Base-by-base conservation (phyloP, 257 asterid genomes). In the Forsythia viridissima region DNA sequence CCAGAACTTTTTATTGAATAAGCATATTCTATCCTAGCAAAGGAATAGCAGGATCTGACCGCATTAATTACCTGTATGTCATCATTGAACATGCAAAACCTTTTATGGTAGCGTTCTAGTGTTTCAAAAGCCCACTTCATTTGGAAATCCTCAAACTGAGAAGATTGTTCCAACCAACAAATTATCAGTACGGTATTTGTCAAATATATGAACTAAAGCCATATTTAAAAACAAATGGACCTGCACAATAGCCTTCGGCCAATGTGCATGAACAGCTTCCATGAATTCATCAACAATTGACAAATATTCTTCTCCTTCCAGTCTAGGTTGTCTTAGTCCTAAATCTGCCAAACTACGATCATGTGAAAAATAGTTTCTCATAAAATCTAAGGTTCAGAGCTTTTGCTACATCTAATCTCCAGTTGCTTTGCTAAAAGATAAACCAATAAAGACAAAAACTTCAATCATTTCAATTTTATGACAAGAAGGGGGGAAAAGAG, bases 241-340 rank as follows among this genome's bases (percentile, higher is more conserved):
- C 98, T 96, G 98, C 87, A 96, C 98, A 88, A 93, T 86, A 87
- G 99, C 99, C 89, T 96, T 96, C 39, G 99, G 99, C 99, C 99
- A 96, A 80, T 98, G 99, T 59, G 98, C 91, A 93, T 93, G 99
- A 84, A 96, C 92, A 80, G 98, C 99, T 85, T 96, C 98, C 97
- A 96, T 92, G 87, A 96, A 90, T 90, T 96, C 99, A 85, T 96
- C 99, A 80, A 96, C 93, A 85, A 93, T 86, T 6, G 93, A 81
- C 74, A 96, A 80, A 83, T 93, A 96, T 78, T 96, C 99, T 82
- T 93, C 98, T 79, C 99, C 99, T 88, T 96, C 99, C 82, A 93
- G 83, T 86, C 99, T 91, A 76, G 92, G 96, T 80, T 93, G 91
- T 79, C 99, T 91, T 71, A 93, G 82, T 85, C 99, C 99, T 86